Conservation (phyloP, 257 asterid genomes). For the Solanum gracilifrons region DNA sequence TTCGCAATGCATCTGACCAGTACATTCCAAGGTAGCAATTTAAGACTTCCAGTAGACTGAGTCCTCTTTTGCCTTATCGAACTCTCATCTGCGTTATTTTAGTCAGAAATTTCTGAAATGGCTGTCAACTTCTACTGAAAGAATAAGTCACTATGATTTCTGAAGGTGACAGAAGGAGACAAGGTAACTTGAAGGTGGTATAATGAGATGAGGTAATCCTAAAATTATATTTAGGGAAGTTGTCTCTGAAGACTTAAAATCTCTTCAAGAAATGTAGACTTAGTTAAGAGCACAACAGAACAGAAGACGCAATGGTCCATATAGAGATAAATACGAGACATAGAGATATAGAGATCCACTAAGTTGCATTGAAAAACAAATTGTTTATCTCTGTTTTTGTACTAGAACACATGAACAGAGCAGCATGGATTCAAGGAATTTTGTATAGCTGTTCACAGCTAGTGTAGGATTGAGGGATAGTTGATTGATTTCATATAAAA, state of each 20-base stretch:
- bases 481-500: background rate
- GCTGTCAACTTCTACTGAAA: background rate
- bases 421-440: background rate
- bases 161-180: background rate
- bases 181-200: background rate
- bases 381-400: background rate
- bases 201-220: background rate
- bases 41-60: background rate
- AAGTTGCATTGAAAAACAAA: background rate
- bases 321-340: background rate
- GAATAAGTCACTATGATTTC: background rate
- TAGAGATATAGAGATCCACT: background rate
- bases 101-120: background rate
- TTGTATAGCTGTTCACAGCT: background rate
- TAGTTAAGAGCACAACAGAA: background rate
- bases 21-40: background rate
- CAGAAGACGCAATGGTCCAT: background rate
- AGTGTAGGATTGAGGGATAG: background rate
- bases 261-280: background rate
- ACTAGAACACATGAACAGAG: background rate
- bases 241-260: background rate
- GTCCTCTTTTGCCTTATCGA: background rate
- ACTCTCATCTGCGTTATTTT: background rate
- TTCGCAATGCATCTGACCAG: background rate
- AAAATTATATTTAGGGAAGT: background rate